Evolutionary conservation across 2,329 filamentous ascomycete species (phyloP).

Genomic region (Diplodia seriata): DNA sequence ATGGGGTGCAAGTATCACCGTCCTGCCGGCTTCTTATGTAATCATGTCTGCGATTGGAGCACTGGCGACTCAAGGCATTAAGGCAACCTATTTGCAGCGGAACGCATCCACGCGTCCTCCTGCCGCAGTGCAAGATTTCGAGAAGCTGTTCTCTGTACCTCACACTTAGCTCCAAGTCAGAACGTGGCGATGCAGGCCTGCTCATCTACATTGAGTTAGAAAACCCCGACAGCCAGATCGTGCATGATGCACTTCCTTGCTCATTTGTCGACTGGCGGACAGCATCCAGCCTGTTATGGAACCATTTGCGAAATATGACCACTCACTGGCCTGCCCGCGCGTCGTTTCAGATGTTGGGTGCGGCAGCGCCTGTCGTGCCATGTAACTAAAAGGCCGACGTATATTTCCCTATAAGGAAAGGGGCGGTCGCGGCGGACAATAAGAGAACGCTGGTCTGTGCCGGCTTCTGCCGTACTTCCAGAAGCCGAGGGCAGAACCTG

Average conservation of each 20-base stretch:
- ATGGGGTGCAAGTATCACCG: not conserved
- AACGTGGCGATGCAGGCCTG: constrained; percentile 19
- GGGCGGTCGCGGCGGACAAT: constrained; percentile 5
- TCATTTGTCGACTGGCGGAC: constrained; percentile 1
- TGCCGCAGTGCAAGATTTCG: not conserved
- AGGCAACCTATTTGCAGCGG: not conserved
- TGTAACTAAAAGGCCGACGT: constrained; percentile 9
- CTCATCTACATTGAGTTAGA: not conserved
- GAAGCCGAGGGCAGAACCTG: constrained; percentile 19
- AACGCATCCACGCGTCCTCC: not conserved
- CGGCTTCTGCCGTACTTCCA: constrained; percentile 28
- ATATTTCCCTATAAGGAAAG: constrained; percentile 13
- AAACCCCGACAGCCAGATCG: not conserved
- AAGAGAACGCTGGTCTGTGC: constrained; percentile 23
- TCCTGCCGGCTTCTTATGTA: constrained; percentile 2
- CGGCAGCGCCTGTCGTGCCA: constrained; percentile 22
- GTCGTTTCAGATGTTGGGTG: constrained; percentile 21
- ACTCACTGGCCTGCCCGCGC: constrained; percentile 15
- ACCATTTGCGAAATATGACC: constrained; percentile 5
- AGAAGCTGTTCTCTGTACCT: constrained; percentile 2
- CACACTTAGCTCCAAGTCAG: constrained; percentile 7
- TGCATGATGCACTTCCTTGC: constrained; percentile 19
- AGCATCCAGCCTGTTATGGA: constrained; percentile 11
- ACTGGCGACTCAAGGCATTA: not conserved
- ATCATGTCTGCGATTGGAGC: constrained; percentile 4